Percentiles rank a stretch among this genome's conserved stretches.
phyloP scores from a whole-genome alignment of 2,329 filamentous ascomycete genomes.

The Achaetomium macrosporum region DNA sequence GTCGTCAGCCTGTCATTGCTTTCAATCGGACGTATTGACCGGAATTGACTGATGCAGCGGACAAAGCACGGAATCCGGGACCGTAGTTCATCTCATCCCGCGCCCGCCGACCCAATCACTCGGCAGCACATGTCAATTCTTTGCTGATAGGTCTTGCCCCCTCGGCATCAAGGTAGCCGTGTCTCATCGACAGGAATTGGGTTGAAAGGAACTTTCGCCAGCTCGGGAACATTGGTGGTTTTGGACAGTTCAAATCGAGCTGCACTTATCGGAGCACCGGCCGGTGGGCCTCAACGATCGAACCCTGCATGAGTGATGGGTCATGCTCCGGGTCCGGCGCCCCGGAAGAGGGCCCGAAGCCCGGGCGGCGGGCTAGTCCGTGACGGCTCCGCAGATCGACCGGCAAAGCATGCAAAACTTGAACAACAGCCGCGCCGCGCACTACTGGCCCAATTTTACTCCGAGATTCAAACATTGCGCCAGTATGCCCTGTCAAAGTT shows the following conservation, averaged over 20 bases:
- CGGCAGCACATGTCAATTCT: slow-evolving; percentile 15
- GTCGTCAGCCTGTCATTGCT: not conserved
- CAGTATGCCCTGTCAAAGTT: slow-evolving; percentile 63
- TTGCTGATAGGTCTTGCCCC: slow-evolving; percentile 13
- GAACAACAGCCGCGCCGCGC: slow-evolving; percentile 30
- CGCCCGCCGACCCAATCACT: slow-evolving; percentile 15
- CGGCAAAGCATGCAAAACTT: slow-evolving; percentile 21
- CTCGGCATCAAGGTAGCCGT: not conserved
- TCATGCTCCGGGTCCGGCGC: slow-evolving; percentile 1
- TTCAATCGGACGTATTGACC: not conserved
- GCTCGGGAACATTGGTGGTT: not conserved
- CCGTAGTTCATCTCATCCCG: slow-evolving; percentile 11
- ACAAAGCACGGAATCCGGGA: not conserved
- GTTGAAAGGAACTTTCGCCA: not conserved
- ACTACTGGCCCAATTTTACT: slow-evolving; percentile 64
- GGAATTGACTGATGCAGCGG: not conserved
- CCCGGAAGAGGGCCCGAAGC: slow-evolving; percentile 18
- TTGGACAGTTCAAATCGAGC: not conserved
- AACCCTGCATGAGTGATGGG: slow-evolving; percentile 12
- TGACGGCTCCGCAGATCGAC: slow-evolving; percentile 7
- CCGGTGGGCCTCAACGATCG: not conserved
- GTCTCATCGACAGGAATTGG: slow-evolving; percentile 3
- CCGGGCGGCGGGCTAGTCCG: slow-evolving; percentile 13
- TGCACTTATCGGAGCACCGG: not conserved
- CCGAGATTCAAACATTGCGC: slow-evolving; percentile 59